Evolutionary conservation across 768 basidiomycete species (phyloP).

Genomic region (Auriculariales sp.): DNA sequence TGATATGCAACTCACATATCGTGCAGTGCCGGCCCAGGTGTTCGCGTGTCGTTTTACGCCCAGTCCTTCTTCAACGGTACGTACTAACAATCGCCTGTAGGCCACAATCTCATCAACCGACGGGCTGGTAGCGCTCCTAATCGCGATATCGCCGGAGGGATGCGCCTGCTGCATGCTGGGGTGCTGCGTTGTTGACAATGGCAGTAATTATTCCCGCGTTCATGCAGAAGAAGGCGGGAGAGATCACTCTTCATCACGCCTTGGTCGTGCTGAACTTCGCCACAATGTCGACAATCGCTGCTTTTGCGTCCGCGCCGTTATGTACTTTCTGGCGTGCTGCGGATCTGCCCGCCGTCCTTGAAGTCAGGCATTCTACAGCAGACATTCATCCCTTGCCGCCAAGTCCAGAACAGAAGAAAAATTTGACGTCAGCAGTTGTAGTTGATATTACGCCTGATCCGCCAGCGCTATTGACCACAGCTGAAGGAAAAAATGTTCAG

Average conservation of each 20-base stretch:
- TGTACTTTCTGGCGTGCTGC: constrained; percentile 3
- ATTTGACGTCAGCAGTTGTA: background rate
- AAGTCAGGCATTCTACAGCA: background rate
- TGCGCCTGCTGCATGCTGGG: background rate
- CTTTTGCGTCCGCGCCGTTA: constrained; percentile 7
- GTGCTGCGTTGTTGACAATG: constrained; percentile 5
- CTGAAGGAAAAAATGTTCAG: background rate
- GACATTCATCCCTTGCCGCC: background rate
- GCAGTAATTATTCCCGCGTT: constrained; percentile 6
- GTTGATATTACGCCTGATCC: background rate
- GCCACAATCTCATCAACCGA: background rate
- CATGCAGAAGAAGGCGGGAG: constrained; percentile 1
- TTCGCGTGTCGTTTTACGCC: background rate
- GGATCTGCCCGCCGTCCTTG: background rate
- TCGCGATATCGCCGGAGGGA: background rate
- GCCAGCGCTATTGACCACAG: background rate
- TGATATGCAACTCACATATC: background rate
- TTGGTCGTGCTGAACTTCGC: constrained; percentile 7
- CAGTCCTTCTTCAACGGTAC: background rate
- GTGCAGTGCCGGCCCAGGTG: background rate
- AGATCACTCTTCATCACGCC: constrained; percentile 7
- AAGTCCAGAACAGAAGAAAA: background rate
- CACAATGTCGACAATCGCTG: constrained; percentile 4
- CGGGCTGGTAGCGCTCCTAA: background rate
- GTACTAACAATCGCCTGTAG: background rate